Base-by-base conservation (phyloP, 2,329 filamentous ascomycete species). In the Neofusicoccum ribis region DNA sequence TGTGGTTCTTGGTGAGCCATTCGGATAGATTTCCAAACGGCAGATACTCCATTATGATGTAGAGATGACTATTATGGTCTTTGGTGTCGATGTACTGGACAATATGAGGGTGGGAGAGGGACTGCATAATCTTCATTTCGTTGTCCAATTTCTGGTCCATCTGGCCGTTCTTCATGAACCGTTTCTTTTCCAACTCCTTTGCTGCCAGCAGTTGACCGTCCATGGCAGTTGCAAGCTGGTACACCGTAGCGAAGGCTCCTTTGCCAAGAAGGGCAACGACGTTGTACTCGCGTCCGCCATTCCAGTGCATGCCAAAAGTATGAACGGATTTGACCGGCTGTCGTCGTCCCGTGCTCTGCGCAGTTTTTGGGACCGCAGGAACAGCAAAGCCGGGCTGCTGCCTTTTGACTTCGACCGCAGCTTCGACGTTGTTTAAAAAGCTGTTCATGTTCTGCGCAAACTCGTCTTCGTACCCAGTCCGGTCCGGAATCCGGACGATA, bases 21-120 rank as follows among this genome's bases (percentile, higher is more conserved):
- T 87, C 88, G 63, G 92, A 91, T 12, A 99, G 81, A 75, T 99
- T 94, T 50, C 95, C 95, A 36, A 86, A 85, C 6, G 88, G 86
- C 14, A 98, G 87, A 70, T 86, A 97, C 73, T 99, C 95, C 95
- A 99, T 99, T 74, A 98, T 94, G 76, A 99, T 97, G 75, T 97
- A 93, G 4, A 97, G 84, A 74, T 93, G 84, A 44, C 91, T 84
- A 50, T 89, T 87, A 81, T 91, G 89, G 69, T 97, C 93, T 69
- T 95, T 86, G 73, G 95, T 91, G 71, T 97, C 93, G 64, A 96
- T 87, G 73, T 95, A 99, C 68, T 91, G 87, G 47, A 99, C 94
- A 71, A 99, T 93, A 71, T 98, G 94, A 2, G 88, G 86, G 81
- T 99, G 95, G 63, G 89, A 83, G 60, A 98, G 85, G 63, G 84